Conservation (phyloP, 139 green algal species). For the Chlamydomonas sp. region DNA sequence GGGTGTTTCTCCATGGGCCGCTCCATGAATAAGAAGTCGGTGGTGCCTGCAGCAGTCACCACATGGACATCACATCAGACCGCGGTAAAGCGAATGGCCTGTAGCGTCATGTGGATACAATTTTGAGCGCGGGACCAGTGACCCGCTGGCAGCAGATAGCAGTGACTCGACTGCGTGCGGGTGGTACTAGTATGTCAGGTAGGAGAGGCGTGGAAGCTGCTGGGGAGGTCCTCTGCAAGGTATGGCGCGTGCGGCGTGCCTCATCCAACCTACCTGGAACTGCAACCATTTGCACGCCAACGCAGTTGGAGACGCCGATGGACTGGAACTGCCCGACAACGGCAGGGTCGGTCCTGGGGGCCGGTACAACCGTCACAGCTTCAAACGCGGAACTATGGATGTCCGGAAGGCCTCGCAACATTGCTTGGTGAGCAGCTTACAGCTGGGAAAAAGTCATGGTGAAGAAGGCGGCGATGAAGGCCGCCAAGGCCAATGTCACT, state of each 20-base stretch:
- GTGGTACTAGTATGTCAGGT: too few species aligned
- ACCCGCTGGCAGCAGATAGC: too few species aligned
- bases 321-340: background rate
- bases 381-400: too few species aligned
- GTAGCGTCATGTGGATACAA: background rate
- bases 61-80: background rate
- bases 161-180: too few species aligned
- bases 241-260: background rate
- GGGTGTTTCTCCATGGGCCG: conserved; percentile 9
- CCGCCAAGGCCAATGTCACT: too few species aligned
- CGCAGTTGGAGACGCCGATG: conserved; percentile 6
- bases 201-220: too few species aligned
- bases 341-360: background rate
- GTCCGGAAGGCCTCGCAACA: too few species aligned
- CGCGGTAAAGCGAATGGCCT: too few species aligned
- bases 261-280: conserved; percentile 9
- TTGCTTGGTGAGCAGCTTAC: too few species aligned
- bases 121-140: background rate
- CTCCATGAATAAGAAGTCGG: conserved; percentile 37
- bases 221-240: background rate
- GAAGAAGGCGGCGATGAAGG: too few species aligned
- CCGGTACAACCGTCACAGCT: too few species aligned
- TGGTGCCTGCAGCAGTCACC: background rate
- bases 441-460: too few species aligned
- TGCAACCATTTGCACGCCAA: conserved; percentile 18